A percentile compares a stretch with the other conserved stretches of the same genome.
Evolutionary conservation across 2,329 filamentous ascomycete genomes (phyloP).

Genomic region (Hypomyces perniciosus): DNA sequence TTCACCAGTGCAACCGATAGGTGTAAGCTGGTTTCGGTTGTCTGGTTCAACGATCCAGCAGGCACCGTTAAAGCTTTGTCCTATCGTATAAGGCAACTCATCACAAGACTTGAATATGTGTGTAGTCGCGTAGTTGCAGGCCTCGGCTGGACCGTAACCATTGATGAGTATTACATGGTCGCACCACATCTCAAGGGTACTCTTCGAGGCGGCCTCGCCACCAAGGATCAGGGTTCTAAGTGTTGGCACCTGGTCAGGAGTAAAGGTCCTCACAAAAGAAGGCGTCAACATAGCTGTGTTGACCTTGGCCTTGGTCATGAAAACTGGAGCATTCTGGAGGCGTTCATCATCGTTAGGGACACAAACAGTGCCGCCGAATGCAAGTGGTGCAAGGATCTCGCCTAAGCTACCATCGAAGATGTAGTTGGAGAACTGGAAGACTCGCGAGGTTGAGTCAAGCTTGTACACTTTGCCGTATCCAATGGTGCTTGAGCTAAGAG

Average conservation of each 20-base stretch:
- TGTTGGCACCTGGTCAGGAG: conserved; percentile 6
- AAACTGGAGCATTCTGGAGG: background rate
- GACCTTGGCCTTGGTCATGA: conserved; percentile 4
- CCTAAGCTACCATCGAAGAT: conserved; percentile 11
- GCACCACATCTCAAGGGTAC: conserved; percentile 2
- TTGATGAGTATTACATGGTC: conserved; percentile 30
- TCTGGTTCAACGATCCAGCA: conserved; percentile 19
- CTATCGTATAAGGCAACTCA: conserved; percentile 7
- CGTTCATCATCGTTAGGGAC: conserved; percentile 8
- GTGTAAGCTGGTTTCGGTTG: conserved; percentile 16
- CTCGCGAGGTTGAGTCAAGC: background rate
- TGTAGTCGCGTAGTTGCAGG: conserved; percentile 21
- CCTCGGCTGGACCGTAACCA: conserved; percentile 38
- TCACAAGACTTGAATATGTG: background rate
- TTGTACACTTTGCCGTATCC: conserved; percentile 3
- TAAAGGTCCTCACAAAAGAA: conserved; percentile 6
- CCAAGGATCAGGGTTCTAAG: conserved; percentile 9
- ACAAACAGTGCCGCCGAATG: conserved; percentile 8
- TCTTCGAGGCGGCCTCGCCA: conserved; percentile 7
- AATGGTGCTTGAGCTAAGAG: conserved; percentile 4
- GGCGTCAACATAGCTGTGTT: conserved; percentile 9
- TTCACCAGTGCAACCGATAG: conserved; percentile 24
- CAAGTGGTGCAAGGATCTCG: conserved; percentile 6
- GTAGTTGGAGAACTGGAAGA: conserved; percentile 10
- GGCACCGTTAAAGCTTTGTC: conserved; percentile 6